Conservation (phyloP, 2,329 filamentous ascomycete genomes). For the Monilinia polystroma region DNA sequence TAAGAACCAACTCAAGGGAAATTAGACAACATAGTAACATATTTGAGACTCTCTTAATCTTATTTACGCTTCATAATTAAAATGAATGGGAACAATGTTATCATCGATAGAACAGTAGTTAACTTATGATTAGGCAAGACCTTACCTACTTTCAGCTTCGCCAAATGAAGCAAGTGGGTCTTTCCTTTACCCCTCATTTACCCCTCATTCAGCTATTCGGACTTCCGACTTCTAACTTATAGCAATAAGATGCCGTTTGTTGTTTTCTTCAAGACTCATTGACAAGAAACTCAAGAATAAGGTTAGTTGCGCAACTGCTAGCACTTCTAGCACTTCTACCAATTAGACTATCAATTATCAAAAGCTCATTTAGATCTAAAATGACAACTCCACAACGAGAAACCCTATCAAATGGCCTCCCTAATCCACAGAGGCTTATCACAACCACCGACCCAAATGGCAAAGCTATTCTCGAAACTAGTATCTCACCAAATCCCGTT, state of each 20-base stretch:
- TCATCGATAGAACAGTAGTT: too few relatives aligned
- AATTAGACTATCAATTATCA: not conserved
- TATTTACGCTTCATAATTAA: not conserved
- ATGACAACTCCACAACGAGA: conserved; percentile 14
- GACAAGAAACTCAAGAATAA: too few relatives aligned
- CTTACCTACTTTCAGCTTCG: not conserved
- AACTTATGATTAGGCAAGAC: too few relatives aligned
- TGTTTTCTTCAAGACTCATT: too few relatives aligned
- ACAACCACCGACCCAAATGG: conserved; percentile 30
- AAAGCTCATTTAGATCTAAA: not conserved
- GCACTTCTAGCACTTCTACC: not conserved
- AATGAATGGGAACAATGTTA: not conserved
- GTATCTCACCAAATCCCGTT: conserved; percentile 22
- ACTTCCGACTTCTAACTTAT: not conserved
- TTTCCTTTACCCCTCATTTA: not conserved
- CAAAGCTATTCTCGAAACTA: conserved; percentile 30
- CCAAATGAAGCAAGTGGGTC: conserved; percentile 3
- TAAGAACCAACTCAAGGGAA: too few relatives aligned
- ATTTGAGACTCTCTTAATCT: too few relatives aligned
- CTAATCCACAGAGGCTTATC: conserved; percentile 32
- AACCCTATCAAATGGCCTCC: conserved; percentile 29
- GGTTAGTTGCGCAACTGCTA: too few relatives aligned
- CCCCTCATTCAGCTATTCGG: conserved; percentile 9
- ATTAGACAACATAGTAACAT: too few relatives aligned
- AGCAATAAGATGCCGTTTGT: too few relatives aligned